A percentile compares a stretch with the other conserved stretches of the same genome.
phyloP scores from a whole-genome alignment of 495 filamentous ascomycete species.

The Mycothermus thermophilus region DNA sequence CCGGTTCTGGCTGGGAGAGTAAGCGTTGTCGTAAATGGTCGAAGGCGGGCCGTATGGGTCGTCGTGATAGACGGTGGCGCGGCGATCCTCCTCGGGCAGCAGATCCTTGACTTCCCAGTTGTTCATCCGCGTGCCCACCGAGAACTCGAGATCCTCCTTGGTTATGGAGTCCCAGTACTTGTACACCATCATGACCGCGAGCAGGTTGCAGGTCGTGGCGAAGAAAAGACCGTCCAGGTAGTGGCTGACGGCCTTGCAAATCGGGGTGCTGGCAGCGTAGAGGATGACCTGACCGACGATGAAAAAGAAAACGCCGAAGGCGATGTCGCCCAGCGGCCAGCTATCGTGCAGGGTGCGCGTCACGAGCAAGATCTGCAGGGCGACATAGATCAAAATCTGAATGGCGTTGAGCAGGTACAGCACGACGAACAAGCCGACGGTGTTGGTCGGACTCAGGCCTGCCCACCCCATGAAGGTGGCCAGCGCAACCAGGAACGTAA shows the following conservation, averaged over 20 bases:
- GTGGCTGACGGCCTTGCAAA: conserved; percentile 78
- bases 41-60: conserved; percentile 34
- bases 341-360: conserved; percentile 83
- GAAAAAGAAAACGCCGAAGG: conserved; percentile 86
- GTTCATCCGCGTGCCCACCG: conserved; percentile 83
- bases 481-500: conserved; percentile 75
- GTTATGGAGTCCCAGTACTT: conserved; percentile 99
- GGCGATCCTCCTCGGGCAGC: conserved; percentile 74
- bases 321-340: conserved; percentile 88
- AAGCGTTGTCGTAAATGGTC: conserved; percentile 29
- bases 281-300: conserved; percentile 84
- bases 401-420: conserved; percentile 86
- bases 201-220: conserved; percentile 80
- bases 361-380: conserved; percentile 77
- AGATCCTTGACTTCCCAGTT: conserved; percentile 98
- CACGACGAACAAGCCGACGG: conserved; percentile 79
- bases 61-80: conserved; percentile 65
- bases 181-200: conserved; percentile 99
- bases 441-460: conserved; percentile 71
- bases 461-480: conserved; percentile 90
- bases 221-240: conserved; percentile 95
- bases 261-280: conserved; percentile 73
- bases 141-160: conserved; percentile 95
- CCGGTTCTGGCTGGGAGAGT: conserved; percentile 27
- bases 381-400: conserved; percentile 71